These are phyloP conservation scores for Magnaporthiopsis rhizophila DNA, from an alignment of 2,329 filamentous ascomycete genomes.

Conservation along the genomic window DNA sequence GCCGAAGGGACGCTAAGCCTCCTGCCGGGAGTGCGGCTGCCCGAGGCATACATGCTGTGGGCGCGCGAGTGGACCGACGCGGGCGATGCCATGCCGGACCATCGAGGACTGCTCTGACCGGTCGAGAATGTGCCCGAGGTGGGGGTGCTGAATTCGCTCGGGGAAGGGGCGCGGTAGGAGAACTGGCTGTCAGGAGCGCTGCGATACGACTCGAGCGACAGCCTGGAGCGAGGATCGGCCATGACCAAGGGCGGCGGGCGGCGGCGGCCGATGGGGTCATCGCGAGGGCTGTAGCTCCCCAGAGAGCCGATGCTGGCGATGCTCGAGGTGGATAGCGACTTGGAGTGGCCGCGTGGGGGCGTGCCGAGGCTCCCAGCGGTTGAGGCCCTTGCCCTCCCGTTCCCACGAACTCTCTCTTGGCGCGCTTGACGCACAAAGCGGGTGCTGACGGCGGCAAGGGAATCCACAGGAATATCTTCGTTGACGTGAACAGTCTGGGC, in stretches of 20 bases:
- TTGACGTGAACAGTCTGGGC: conserved; percentile 97
- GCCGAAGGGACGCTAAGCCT: conserved; percentile 72
- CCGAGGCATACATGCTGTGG: conserved; percentile 61
- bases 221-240: conserved; percentile 60
- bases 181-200: conserved; percentile 57
- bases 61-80: conserved; percentile 59
- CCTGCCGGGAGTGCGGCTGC: conserved; percentile 58
- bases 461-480: conserved; percentile 91
- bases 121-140: conserved; percentile 77
- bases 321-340: conserved; percentile 78
- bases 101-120: conserved; percentile 68
- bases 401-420: conserved; percentile 73
- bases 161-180: conserved; percentile 59
- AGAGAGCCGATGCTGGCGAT: conserved; percentile 66
- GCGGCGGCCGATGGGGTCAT: conserved; percentile 51
- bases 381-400: conserved; percentile 64
- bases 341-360: conserved; percentile 72
- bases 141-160: conserved; percentile 71
- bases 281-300: conserved; percentile 46
- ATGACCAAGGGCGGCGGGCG: conserved; percentile 78
- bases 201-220: conserved; percentile 62
- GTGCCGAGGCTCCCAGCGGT: conserved; percentile 67
- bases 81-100: conserved; percentile 64
- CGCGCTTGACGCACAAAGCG: conserved; percentile 88
- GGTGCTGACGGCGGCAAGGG: conserved; percentile 84